These are phyloP conservation scores for Pestalotiopsis sp. DNA, from an alignment of 2,329 filamentous ascomycete species.

Conservation along the genomic window DNA sequence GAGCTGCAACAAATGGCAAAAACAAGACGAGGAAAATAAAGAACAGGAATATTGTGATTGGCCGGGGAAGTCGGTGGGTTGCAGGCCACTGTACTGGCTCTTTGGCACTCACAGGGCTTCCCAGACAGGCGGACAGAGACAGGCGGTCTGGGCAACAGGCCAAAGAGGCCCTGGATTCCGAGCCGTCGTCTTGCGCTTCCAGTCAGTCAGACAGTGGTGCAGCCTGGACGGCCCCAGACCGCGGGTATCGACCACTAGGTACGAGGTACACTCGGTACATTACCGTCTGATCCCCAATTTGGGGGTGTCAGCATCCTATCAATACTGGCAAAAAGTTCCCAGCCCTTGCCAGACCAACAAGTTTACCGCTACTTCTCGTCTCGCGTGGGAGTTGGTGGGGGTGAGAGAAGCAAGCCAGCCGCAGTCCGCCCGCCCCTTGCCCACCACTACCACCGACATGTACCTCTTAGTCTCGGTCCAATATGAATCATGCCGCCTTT, in stretches of 20 bases:
- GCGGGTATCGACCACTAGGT: not conserved
- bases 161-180: not conserved
- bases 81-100: not conserved
- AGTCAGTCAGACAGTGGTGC: not conserved
- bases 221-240: not conserved
- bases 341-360: not conserved
- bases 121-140: not conserved
- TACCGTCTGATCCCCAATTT: not conserved
- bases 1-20: not conserved
- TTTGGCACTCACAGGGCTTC: not conserved
- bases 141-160: not conserved
- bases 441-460: not conserved
- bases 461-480: constrained; percentile 10
- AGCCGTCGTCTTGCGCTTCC: not conserved
- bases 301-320: constrained; percentile 14
- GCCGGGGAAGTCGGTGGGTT: not conserved
- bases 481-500: constrained; percentile 13
- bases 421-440: not conserved
- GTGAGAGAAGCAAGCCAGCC: not conserved
- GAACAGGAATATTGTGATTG: not conserved
- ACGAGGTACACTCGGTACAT: not conserved
- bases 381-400: constrained; percentile 8
- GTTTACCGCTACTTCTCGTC: constrained; percentile 12
- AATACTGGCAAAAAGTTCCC: not conserved
- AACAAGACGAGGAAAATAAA: constrained; percentile 2